Evolutionary conservation across 1,284 basidiomycete genomes (phyloP).

Genomic region (Tilletia setariae): DNA sequence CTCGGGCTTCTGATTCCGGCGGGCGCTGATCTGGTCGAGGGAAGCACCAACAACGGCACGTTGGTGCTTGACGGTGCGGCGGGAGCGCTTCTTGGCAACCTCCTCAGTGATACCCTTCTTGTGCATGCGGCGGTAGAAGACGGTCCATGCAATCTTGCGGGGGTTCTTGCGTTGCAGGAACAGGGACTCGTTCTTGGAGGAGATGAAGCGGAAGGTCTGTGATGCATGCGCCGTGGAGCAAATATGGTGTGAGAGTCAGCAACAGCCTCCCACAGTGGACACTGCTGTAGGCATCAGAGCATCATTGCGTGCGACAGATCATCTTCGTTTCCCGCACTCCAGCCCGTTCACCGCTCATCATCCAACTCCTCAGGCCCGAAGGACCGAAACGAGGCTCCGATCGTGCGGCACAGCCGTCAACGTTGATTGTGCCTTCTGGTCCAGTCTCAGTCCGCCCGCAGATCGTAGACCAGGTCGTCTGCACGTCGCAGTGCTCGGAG

Average conservation of each 20-base stretch:
- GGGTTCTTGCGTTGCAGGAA: slow-evolving; percentile 99
- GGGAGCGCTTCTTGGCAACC: slow-evolving; percentile 95
- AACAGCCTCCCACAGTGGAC: neutral
- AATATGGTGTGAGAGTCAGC: neutral
- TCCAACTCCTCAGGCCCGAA: no score
- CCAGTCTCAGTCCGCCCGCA: no score
- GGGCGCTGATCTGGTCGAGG: slow-evolving; percentile 81
- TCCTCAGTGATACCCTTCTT: slow-evolving; percentile 99
- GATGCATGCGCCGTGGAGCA: neutral
- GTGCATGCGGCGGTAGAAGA: slow-evolving; percentile 96
- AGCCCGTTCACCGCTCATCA: no score
- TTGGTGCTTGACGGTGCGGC: slow-evolving; percentile 95
- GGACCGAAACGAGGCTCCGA: no score
- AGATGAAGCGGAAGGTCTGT: slow-evolving; percentile 53
- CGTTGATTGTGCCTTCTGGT: no score
- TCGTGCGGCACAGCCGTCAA: no score
- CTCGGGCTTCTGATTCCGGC: slow-evolving; percentile 71
- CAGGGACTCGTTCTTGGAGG: slow-evolving; percentile 73
- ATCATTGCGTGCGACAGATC: neutral
- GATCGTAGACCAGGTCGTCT: no score
- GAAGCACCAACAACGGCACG: slow-evolving; percentile 97
- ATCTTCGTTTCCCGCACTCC: no score
- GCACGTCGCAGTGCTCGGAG: no score
- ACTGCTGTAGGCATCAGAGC: no score
- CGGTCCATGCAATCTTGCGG: slow-evolving; percentile 98